Evolutionary conservation across 768 basidiomycete genomes (phyloP), one percentile per base, ranked within the genome.

Genomic region (Trichaptum fuscoviolaceum): DNA sequence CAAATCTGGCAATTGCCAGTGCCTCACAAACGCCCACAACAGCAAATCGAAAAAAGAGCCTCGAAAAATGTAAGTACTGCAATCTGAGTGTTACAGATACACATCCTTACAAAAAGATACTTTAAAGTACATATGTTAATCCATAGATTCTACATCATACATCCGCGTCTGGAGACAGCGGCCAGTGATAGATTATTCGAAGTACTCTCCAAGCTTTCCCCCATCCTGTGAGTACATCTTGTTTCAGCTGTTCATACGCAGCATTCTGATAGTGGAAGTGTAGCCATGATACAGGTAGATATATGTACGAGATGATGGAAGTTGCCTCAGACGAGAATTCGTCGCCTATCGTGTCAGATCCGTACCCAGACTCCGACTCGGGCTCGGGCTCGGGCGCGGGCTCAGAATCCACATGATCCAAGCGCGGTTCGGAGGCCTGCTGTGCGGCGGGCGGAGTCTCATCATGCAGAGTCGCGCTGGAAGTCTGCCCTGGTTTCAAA

Each of bases 121-220:
- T 6, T 52, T 52, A 52, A 2, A 52, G 10, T 12, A 52, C 15
- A 52, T 52, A 52, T 6, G 20, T 52, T 52, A 52, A 52, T 5
- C 2, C 42, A 52, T 5, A 5, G 15, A 12, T 52, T 52, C 42
- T 52, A 52, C 42, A 52, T 52, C 42, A 52, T 20, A 52, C 10
- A 15, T 52, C 42, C 42, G 42, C 59, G 24, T 61, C 59, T 9
- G 85, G 85, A 67, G 83, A 81, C 68, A 87, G 67, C 0, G 86
- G 87, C 68, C 85, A 88, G 72, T 87, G 84, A 70, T 85, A 83
- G 26, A 80, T 75, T 75, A 74, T 83, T 70, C 81, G 77, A 58
- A 82, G 72, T n/a, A 85, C 63, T 66, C 80, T 75, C 83, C 84
- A 87, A 5, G 82, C 73, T 20, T 76, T 74, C 63, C 78, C 78